Evolutionary conservation across 2,329 filamentous ascomycete genomes (phyloP), one percentile per base, ranked within the genome.

Genomic region (Madurella mycetomatis): DNA sequence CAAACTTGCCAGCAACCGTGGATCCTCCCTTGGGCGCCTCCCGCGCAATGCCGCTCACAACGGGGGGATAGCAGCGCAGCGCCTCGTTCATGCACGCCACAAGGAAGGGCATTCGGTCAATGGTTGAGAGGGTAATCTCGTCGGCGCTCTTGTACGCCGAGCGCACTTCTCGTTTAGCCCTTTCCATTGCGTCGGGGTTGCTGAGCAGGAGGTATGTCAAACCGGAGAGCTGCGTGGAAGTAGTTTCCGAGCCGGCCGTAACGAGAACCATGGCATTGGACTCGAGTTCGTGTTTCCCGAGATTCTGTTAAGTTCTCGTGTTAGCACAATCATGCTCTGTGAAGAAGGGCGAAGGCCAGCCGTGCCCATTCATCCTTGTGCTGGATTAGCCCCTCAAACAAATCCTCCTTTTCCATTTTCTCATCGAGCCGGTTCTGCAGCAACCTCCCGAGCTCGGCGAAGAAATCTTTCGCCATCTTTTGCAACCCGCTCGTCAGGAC

Each of bases 21-120:
- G 46, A 54, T n/a, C 62, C 62, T 12, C 53, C 60, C n/a, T 3
- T 12, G 3, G 56, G 51, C 3, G 59, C 58, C 8, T 51, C 30
- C 2, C 62, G 55, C 1, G 48, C 49, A 13, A 62, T 31, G 7
- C 49, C 48, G 11, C 41, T 34, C n/a, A 58, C 34, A 0, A 63
- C 51, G 15, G 63, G 61, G 11, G 73, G 72, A 51, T 72, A 75
- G 46, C 73, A 59, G 7, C 74, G 66, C 31, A 76, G 55, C 5
- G 65, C 62, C 61, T 76, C 74, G 13, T 73, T 65, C 11, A 75
- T 60, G 42, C 64, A 66, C 4, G 73, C 73, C 13, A 66, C 57
- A 49, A 75, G 62, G 47, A 75, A 76, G 13, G 59, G 46, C 0
- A 74, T 58, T 13, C 59, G 55, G 41, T 57, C 53, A 2, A 67